Evolutionary conservation across 805 yeast species (phyloP), one percentile per base, ranked within the genome.

Genomic region (Metschnikowia henanensis): DNA sequence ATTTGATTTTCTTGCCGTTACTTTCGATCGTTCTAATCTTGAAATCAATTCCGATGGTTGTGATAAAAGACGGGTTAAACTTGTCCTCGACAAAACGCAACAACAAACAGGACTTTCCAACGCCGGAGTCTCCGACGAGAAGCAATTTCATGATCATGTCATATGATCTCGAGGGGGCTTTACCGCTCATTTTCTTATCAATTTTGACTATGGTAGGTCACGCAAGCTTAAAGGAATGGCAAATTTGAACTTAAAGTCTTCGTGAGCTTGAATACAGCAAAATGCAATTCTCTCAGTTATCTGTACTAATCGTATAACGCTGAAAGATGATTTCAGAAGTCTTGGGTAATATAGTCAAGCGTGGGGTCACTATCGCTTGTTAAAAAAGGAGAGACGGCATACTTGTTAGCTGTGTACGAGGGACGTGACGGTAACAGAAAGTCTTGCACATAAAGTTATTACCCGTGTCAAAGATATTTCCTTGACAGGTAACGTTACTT

Each of bases 41-140:
- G 79, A 94, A 94, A 67, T 94, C 99, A 59, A 94, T 94, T 43
- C 99, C 99, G 59, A 94, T 94, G 37, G 99, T 94, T 47, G 98
- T 90, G 70, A 94, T 94, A 68, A 92, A 94, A 17, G 94, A 82
- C 5, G 98, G 97, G 58, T 92, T 91, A 74, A 94, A 94, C 68
- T 90, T 91, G 68, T 92, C 97, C 58, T 90, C 97, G 47, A 92
- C 96, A 69, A 92, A 92, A 62, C 98, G 81, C 52, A 92, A 80
- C 58, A 91, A 74, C 47, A 91, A 76, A 75, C 97, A 92, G 32
- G 97, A 85, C 61, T 87, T 87, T 29, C 95, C 95, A 35, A 87
- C 94, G 47, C 88, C 78, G 25, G 96, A 87, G 71, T 91, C 97
- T 46, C 98, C 98, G 53, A 92, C 95, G 55, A 92, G 79, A 55